Base-by-base conservation (phyloP, 495 filamentous ascomycete genomes). In the Penicillium manginii region DNA sequence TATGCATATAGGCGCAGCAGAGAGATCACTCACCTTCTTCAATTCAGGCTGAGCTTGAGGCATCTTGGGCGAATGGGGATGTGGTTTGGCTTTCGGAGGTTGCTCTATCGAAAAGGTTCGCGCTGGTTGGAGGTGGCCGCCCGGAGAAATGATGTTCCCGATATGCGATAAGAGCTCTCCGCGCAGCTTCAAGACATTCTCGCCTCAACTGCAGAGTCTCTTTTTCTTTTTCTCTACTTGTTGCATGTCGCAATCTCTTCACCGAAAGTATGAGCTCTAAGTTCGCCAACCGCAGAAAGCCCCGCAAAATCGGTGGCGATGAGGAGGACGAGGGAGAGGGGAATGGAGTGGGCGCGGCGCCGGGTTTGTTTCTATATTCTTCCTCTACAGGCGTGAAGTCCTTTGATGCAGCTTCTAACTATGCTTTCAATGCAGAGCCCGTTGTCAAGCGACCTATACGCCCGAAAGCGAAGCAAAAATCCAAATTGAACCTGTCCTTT, bases 1-100 rank as follows among this genome's bases (percentile, higher is more conserved):
- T 17, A 22, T 17, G 17, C 29, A 31, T 18, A 4, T 15, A 33
- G 15, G 9, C 19, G 29, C 10, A 4, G 14, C 18, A 7, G 15
- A 29, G 2, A 29, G 2, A 37, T 37, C 11, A 61, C 78, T 46
- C 73, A 93, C 94, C 86, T 97, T 98, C 78, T 98, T 98, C 59
- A 98, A 86, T 76, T 98, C 96, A 60, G 94, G 96, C 78, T 97
- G 93, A 72, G 94, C 92, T 90, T 93, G 93, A 78, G 96, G 92
- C 96, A 98, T 98, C 60, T 83, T 90, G 77, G 72, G 61, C 60
- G 62, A 59, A 53, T 52, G 52, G 35, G 54, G 56, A 64, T 32
- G 62, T 58, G 48, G 51, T 66, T 58, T 51, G 42, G 42, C 22
- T 26, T 47, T 5, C 22, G 45, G 15, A 47, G 40, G 40, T 18